A percentile compares a stretch with the other conserved stretches of the same genome.
Evolutionary conservation across 163 green algal species (phyloP).

Genomic region (Scenedesmus sp.): DNA sequence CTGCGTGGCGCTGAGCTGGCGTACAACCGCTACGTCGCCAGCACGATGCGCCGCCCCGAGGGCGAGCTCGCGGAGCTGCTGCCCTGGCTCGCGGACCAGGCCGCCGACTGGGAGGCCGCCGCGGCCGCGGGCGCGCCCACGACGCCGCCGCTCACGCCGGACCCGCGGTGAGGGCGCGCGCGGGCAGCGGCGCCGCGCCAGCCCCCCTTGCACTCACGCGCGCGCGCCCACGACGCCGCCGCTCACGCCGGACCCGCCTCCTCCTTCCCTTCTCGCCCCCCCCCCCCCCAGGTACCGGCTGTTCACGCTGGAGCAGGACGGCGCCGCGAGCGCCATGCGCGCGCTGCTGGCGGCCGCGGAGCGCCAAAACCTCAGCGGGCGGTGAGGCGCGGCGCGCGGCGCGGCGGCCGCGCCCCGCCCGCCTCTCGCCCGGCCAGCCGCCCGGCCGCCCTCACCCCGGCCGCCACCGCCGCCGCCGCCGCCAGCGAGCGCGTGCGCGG

Average conservation of each 20-base stretch:
- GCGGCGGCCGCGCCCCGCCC: neutral
- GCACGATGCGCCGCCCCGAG: slow-evolving; percentile 48
- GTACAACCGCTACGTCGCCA: slow-evolving; percentile 41
- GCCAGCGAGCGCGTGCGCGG: slow-evolving; percentile 52
- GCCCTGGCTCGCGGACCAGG: slow-evolving; percentile 76
- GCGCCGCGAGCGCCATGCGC: slow-evolving; percentile 53
- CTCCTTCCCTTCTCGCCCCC: no score
- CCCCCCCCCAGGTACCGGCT: slow-evolving; percentile 48
- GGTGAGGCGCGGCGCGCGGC: neutral
- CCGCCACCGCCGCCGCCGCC: no score
- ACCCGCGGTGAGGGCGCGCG: slow-evolving; percentile 30
- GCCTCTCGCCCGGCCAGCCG: slow-evolving; percentile 40
- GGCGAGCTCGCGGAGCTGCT: slow-evolving; percentile 69
- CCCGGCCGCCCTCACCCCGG: no score
- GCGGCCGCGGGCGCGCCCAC: slow-evolving; percentile 50
- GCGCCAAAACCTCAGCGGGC: slow-evolving; percentile 1
- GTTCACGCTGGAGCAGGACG: slow-evolving; percentile 47
- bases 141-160: slow-evolving; percentile 15
- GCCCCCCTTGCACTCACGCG: no score
- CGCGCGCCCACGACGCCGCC: no score
- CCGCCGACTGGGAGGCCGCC: slow-evolving; percentile 67
- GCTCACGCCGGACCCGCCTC: no score
- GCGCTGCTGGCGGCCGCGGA: slow-evolving; percentile 58
- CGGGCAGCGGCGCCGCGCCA: no score
- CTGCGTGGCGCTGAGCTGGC: slow-evolving; percentile 67